Percentiles rank a stretch among this genome's conserved stretches.
Conservation (phyloP, 768 basidiomycete species). For the Daedaleopsis sinensis region DNA sequence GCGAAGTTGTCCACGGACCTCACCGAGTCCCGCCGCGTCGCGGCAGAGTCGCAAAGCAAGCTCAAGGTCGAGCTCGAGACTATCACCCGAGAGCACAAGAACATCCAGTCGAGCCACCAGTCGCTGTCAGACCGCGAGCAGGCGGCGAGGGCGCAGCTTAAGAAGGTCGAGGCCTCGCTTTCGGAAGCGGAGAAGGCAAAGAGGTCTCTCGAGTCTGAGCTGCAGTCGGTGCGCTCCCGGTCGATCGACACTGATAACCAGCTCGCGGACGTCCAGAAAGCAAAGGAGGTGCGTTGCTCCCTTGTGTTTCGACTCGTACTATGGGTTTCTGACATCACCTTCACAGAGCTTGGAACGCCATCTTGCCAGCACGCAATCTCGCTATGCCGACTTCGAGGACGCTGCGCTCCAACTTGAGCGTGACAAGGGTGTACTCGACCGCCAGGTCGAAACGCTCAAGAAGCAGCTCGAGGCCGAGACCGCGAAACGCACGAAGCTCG, state of each 20-base stretch:
- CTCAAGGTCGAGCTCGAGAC: slow-evolving; percentile 78
- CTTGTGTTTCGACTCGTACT: neutral
- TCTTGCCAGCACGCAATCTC: slow-evolving; percentile 67
- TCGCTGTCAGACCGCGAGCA: slow-evolving; percentile 68
- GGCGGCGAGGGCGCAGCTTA: slow-evolving; percentile 50
- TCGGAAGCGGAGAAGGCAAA: slow-evolving; percentile 70
- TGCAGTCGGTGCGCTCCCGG: slow-evolving; percentile 66
- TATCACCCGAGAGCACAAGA: slow-evolving; percentile 57
- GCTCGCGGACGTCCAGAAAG: slow-evolving; percentile 58
- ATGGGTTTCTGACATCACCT: neutral
- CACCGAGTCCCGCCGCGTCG: slow-evolving; percentile 59
- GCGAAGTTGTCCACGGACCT: slow-evolving; percentile 67
- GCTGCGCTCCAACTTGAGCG: slow-evolving; percentile 81
- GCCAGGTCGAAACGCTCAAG: slow-evolving; percentile 69
- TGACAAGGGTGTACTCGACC: slow-evolving; percentile 73
- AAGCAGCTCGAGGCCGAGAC: slow-evolving; percentile 79
- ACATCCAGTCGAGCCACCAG: slow-evolving; percentile 60
- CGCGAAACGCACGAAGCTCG: slow-evolving; percentile 72
- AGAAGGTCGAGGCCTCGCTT: slow-evolving; percentile 50
- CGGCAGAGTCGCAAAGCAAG: slow-evolving; percentile 69
- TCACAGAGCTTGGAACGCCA: slow-evolving; percentile 76
- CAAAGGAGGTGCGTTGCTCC: slow-evolving; percentile 67
- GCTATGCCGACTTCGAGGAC: slow-evolving; percentile 88
- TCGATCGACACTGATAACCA: slow-evolving; percentile 70
- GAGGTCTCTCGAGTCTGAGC: slow-evolving; percentile 68